Conservation (phyloP, 441 rosid species). For the Hura crepitans region DNA sequence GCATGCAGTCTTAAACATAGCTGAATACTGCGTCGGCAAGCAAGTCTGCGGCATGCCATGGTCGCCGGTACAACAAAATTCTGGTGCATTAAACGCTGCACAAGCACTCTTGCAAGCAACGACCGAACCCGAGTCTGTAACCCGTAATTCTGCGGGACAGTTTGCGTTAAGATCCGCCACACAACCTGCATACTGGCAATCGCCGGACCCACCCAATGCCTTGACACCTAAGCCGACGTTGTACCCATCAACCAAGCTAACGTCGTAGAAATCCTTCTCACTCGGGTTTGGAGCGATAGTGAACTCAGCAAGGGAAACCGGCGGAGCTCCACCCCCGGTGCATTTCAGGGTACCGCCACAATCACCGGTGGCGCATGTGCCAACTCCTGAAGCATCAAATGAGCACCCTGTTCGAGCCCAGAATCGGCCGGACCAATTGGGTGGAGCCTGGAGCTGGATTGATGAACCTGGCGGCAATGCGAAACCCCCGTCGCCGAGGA, state of each 20-base stretch:
- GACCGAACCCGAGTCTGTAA: constrained; percentile 44
- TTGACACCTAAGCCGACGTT: constrained; percentile 61
- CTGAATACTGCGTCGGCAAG: constrained; percentile 64
- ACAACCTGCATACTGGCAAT: constrained; percentile 85
- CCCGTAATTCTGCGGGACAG: constrained; percentile 64
- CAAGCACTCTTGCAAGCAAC: constrained; percentile 92
- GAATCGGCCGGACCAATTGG: constrained; percentile 70
- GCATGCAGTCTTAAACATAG: constrained; percentile 72
- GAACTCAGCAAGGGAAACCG: constrained; percentile 65
- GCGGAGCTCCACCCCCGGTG: constrained; percentile 65
- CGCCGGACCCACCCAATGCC: constrained; percentile 62
- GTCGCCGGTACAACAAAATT: constrained; percentile 74
- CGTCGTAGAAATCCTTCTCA: constrained; percentile 79
- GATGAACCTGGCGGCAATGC: constrained; percentile 48
- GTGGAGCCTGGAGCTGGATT: constrained; percentile 47
- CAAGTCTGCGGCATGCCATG: constrained; percentile 69
- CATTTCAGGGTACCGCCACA: constrained; percentile 73
- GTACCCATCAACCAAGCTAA: constrained; percentile 91
- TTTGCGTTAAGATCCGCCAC: constrained; percentile 57
- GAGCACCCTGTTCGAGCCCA: constrained; percentile 79
- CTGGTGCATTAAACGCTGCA: constrained; percentile 59
- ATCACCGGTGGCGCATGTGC: constrained; percentile 74
- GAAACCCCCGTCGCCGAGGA: constrained; percentile 67
- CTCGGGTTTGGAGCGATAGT: constrained; percentile 41
- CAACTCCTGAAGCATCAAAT: constrained; percentile 56